Conservation (phyloP, 2,329 filamentous ascomycete species). For the Colletotrichum echinochloae region DNA sequence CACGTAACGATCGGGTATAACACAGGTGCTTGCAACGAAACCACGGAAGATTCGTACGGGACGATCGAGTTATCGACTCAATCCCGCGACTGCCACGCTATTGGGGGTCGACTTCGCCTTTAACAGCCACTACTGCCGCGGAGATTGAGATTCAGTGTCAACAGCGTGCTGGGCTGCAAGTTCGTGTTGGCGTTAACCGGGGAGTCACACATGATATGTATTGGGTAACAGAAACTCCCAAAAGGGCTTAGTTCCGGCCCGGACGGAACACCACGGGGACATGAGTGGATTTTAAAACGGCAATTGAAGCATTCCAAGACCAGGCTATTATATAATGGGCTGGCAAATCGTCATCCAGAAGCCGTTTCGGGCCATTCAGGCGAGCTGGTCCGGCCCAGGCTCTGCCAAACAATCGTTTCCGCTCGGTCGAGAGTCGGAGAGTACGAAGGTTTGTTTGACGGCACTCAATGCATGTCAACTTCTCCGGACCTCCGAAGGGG, state of each 20-base stretch:
- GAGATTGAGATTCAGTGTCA: conserved; percentile 47
- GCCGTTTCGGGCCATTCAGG: conserved; percentile 18
- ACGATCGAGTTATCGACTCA: conserved; percentile 9
- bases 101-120: conserved; percentile 22
- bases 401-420: conserved; percentile 3
- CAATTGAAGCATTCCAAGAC: background rate
- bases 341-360: conserved; percentile 27
- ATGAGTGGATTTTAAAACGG: conserved; percentile 25
- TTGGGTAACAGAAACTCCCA: conserved; percentile 47
- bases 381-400: conserved; percentile 6
- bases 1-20: background rate
- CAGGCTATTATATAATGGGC: conserved; percentile 39
- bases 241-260: conserved; percentile 39
- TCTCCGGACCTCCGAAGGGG: background rate
- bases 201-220: conserved; percentile 38
- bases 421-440: conserved; percentile 6
- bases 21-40: background rate
- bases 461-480: background rate
- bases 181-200: conserved; percentile 20
- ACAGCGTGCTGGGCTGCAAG: conserved; percentile 31
- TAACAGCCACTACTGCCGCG: conserved; percentile 42
- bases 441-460: background rate
- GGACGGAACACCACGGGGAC: conserved; percentile 28
- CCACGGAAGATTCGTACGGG: background rate
- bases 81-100: background rate